A percentile compares a stretch with the other conserved stretches of the same genome.
Evolutionary conservation across 2,329 filamentous ascomycete genomes (phyloP).

Genomic region (Colletotrichum echinochloae): DNA sequence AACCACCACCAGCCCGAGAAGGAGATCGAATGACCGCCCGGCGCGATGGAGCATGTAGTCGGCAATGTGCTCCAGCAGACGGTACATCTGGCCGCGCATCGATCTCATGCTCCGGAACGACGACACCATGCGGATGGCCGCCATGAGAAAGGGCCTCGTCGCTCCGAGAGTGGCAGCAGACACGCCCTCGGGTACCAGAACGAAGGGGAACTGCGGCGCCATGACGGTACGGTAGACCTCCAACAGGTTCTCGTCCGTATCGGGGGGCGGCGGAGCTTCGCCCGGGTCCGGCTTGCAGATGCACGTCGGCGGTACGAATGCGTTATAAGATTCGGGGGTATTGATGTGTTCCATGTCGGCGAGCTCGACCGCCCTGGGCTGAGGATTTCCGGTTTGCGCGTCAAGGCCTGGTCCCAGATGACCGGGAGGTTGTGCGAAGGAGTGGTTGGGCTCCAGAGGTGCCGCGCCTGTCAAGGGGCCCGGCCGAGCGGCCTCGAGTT

Average conservation of each 20-base stretch:
- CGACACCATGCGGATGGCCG: constrained; percentile 62
- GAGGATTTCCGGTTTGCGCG: constrained; percentile 16
- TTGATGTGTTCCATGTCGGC: constrained; percentile 45
- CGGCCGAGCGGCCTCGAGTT: background rate
- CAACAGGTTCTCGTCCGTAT: constrained; percentile 60
- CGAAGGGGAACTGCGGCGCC: constrained; percentile 60
- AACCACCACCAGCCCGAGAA: constrained; percentile 62
- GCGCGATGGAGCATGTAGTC: constrained; percentile 63
- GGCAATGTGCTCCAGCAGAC: constrained; percentile 58
- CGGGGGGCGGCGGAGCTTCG: constrained; percentile 54
- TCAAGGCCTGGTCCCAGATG: background rate
- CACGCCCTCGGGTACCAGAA: constrained; percentile 54
- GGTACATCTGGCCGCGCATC: constrained; percentile 63
- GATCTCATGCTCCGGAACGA: constrained; percentile 60
- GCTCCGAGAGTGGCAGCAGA: constrained; percentile 53
- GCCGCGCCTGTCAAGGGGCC: background rate
- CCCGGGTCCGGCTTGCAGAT: constrained; percentile 59
- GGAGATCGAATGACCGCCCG: constrained; percentile 62
- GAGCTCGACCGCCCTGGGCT: constrained; percentile 30
- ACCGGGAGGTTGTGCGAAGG: background rate
- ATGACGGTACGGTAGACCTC: constrained; percentile 58
- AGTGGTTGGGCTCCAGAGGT: background rate
- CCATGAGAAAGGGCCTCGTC: constrained; percentile 61
- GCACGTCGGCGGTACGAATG: constrained; percentile 58
- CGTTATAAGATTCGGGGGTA: constrained; percentile 59